phyloP scores from a whole-genome alignment of 2,329 filamentous ascomycete species.

The Chaetomiaceae sp. region DNA sequence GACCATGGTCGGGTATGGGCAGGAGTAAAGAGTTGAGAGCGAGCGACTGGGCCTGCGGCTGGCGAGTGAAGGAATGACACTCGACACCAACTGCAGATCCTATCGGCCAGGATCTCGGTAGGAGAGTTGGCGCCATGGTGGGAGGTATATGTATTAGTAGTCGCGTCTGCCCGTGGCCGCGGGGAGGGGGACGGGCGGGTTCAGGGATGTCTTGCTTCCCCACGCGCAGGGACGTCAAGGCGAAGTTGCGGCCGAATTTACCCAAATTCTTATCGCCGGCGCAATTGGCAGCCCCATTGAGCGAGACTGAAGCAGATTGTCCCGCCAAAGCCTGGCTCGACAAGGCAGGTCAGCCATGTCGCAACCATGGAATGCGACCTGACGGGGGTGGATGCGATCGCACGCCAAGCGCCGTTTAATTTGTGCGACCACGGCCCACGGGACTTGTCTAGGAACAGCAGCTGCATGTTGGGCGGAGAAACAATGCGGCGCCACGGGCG shows the following conservation, averaged over 20 bases:
- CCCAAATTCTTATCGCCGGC: constrained; percentile 24
- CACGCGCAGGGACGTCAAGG: constrained; percentile 10
- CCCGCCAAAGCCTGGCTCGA: constrained; percentile 23
- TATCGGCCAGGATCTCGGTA: neutral
- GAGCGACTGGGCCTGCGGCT: constrained; percentile 10
- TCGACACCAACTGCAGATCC: constrained; percentile 3
- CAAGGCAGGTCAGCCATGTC: constrained; percentile 25
- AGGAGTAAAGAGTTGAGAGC: neutral
- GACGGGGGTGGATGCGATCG: constrained; percentile 16
- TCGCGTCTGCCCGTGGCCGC: neutral
- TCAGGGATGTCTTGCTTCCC: constrained; percentile 10
- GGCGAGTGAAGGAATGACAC: constrained; percentile 14
- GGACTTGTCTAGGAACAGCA: constrained; percentile 9
- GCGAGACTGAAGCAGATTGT: constrained; percentile 7
- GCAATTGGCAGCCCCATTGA: constrained; percentile 22
- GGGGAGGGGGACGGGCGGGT: neutral
- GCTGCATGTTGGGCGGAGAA: neutral
- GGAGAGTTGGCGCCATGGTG: constrained; percentile 11
- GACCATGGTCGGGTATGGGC: constrained; percentile 31
- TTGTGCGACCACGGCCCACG: constrained; percentile 11
- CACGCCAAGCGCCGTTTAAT: constrained; percentile 25
- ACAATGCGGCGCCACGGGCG: constrained; percentile 1
- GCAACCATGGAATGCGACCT: constrained; percentile 23
- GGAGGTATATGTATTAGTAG: constrained; percentile 9
- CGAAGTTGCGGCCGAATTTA: constrained; percentile 25